These are phyloP conservation scores for Oryza australiensis DNA, from an alignment of 176 grass and related monocot genomes.

Conservation along the genomic window DNA sequence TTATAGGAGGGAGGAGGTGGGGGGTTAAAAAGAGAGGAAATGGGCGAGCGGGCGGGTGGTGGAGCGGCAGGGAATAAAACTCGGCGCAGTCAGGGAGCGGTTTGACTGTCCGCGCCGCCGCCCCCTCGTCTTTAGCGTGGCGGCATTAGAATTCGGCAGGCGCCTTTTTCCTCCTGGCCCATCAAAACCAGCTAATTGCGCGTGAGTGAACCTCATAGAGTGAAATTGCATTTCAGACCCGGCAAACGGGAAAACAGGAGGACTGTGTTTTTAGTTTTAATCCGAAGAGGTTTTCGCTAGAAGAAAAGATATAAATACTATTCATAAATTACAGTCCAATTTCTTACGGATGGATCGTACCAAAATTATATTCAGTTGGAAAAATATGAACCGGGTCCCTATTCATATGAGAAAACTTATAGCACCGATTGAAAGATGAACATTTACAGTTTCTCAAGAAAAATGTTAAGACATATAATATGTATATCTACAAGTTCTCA, in stretches of 20 bases:
- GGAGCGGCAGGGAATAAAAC: constrained; percentile 56
- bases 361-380: too few species aligned
- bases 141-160: constrained; percentile 25
- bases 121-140: constrained; percentile 54
- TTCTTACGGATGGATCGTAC: too few species aligned
- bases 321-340: too few species aligned
- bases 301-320: too few species aligned
- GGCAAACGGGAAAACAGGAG: neutral
- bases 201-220: neutral
- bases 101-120: constrained; percentile 78
- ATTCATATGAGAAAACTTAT: too few species aligned
- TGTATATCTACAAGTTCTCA: too few species aligned
- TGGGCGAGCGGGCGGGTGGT: constrained; percentile 54
- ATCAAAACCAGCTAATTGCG: neutral
- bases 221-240: neutral
- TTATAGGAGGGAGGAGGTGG: constrained; percentile 27
- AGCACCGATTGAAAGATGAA: too few species aligned
- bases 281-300: too few species aligned
- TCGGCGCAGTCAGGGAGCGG: constrained; percentile 59
- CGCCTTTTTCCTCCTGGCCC: neutral
- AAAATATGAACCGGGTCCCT: too few species aligned
- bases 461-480: too few species aligned
- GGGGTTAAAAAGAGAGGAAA: constrained; percentile 34
- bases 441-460: too few species aligned
- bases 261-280: too few species aligned